A percentile compares a stretch with the other conserved stretches of the same genome.
phyloP scores from a whole-genome alignment of 2,329 filamentous ascomycete genomes.

The Cercospora zeina region DNA sequence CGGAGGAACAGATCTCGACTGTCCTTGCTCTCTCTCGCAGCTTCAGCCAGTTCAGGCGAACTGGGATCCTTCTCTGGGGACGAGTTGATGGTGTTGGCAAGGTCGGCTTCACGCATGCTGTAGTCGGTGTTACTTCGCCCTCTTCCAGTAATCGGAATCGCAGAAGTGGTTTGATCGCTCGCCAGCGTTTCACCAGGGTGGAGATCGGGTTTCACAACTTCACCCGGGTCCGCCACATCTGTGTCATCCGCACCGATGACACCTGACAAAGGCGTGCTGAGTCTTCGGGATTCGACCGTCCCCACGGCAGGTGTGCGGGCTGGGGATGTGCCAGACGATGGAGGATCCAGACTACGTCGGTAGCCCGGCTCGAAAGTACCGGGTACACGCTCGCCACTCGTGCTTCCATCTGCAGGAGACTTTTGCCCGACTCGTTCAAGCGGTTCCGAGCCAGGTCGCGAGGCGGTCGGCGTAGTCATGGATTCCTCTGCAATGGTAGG shows the following conservation, averaged over 20 bases:
- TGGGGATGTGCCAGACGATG: conserved; percentile 60
- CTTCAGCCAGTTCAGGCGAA: conserved; percentile 32
- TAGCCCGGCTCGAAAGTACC: conserved; percentile 53
- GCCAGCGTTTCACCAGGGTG: conserved; percentile 30
- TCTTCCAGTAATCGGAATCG: conserved; percentile 30
- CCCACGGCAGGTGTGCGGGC: conserved; percentile 59
- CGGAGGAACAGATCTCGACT: conserved; percentile 35
- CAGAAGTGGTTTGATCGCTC: conserved; percentile 18
- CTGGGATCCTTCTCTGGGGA: conserved; percentile 28
- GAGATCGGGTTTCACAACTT: conserved; percentile 29
- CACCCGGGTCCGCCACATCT: conserved; percentile 32
- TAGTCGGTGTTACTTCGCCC: conserved; percentile 38
- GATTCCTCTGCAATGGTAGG: conserved; percentile 59
- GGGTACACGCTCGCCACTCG: conserved; percentile 41
- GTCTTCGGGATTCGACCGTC: conserved; percentile 35
- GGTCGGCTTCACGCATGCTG: conserved; percentile 40
- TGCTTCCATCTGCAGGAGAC: conserved; percentile 43
- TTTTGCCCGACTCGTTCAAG: conserved; percentile 41
- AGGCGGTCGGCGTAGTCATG: conserved; percentile 37
- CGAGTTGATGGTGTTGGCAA: conserved; percentile 35
- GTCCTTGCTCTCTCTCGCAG: conserved; percentile 24
- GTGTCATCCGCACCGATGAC: conserved; percentile 31
- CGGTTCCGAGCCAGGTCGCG: conserved; percentile 40
- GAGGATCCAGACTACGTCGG: conserved; percentile 59
- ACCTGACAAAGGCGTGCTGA: conserved; percentile 36